These are phyloP conservation scores for Xylaria hypoxylon DNA, from an alignment of 2,329 filamentous ascomycete genomes.

Conservation along the genomic window DNA sequence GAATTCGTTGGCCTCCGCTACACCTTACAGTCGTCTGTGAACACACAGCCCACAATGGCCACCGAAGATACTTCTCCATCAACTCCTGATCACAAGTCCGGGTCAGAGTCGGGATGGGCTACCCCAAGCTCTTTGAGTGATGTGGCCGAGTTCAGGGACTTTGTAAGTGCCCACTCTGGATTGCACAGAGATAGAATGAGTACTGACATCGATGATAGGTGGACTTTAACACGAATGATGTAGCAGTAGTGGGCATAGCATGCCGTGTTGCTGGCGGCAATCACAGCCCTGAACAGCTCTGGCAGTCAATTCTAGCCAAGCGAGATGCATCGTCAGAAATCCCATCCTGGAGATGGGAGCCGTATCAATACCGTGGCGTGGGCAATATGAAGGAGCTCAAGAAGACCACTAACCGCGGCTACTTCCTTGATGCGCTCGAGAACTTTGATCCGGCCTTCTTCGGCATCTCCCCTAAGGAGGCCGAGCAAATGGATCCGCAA, in stretches of 20 bases:
- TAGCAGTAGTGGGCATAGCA: slow-evolving; percentile 40
- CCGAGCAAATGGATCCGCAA: slow-evolving; percentile 38
- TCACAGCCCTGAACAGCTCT: slow-evolving; percentile 37
- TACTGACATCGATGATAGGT: too few relatives aligned
- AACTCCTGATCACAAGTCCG: too few relatives aligned
- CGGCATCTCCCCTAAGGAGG: slow-evolving; percentile 32
- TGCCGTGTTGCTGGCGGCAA: slow-evolving; percentile 39
- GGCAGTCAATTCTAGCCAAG: slow-evolving; percentile 38
- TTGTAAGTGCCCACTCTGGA: too few relatives aligned
- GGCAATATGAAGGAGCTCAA: slow-evolving; percentile 39
- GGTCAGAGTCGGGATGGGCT: too few relatives aligned
- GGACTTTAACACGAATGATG: slow-evolving; percentile 26
- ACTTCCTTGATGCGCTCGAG: slow-evolving; percentile 34
- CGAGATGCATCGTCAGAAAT: slow-evolving; percentile 38
- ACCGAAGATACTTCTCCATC: too few relatives aligned
- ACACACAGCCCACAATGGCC: too few relatives aligned
- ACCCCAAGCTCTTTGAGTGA: too few relatives aligned
- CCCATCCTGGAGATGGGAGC: slow-evolving; percentile 40
- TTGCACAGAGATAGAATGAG: too few relatives aligned
- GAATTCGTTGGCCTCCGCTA: too few relatives aligned
- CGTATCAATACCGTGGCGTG: slow-evolving; percentile 33
- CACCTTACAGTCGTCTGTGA: too few relatives aligned
- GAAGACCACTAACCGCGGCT: slow-evolving; percentile 38
- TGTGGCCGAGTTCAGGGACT: too few relatives aligned
- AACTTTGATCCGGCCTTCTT: slow-evolving; percentile 36